Evolutionary conservation across 441 rosid species (phyloP).

Genomic region (Lepidium campestre): DNA sequence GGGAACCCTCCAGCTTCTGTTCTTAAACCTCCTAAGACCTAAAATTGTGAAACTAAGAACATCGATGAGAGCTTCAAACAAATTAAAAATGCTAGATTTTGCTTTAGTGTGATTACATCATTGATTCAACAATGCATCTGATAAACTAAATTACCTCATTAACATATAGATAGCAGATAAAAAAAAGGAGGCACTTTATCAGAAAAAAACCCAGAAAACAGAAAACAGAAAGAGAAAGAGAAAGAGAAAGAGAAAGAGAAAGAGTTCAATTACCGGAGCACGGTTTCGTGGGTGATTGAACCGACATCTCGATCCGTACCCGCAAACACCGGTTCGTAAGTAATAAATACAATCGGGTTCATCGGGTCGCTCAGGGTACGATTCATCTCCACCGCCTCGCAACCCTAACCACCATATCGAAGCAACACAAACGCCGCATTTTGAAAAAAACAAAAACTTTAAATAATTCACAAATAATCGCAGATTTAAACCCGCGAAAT

Average conservation of each 20-base stretch:
- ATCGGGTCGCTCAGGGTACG: slow-evolving; percentile 66
- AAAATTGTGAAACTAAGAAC: slow-evolving; percentile 14
- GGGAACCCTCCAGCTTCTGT: slow-evolving; percentile 59
- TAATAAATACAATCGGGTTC: slow-evolving; percentile 73
- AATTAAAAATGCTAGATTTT: not conserved
- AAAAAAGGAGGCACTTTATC: slow-evolving; percentile 22
- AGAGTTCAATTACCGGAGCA: slow-evolving; percentile 38
- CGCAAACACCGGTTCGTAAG: slow-evolving; percentile 70
- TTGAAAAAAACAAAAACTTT: not conserved
- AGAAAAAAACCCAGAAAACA: slow-evolving; percentile 1
- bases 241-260: slow-evolving; percentile 7
- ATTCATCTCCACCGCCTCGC: slow-evolving; percentile 30
- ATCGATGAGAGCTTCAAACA: slow-evolving; percentile 19
- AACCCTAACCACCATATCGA: slow-evolving; percentile 58
- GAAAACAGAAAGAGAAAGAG: slow-evolving; percentile 21
- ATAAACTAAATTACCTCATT: not conserved
- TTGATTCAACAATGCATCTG: slow-evolving; percentile 14
- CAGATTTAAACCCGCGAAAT: slow-evolving; percentile 12
- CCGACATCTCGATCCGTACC: slow-evolving; percentile 81
- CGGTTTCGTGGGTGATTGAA: slow-evolving; percentile 91
- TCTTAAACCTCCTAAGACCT: slow-evolving; percentile 62
- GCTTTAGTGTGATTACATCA: slow-evolving; percentile 7
- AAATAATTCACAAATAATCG: slow-evolving; percentile 14
- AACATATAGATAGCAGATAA: not conserved
- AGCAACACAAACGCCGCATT: slow-evolving; percentile 41